A percentile compares a stretch with the other conserved stretches of the same genome.
phyloP scores from a whole-genome alignment of 2,329 filamentous ascomycete species.

The Fusarium sp. region DNA sequence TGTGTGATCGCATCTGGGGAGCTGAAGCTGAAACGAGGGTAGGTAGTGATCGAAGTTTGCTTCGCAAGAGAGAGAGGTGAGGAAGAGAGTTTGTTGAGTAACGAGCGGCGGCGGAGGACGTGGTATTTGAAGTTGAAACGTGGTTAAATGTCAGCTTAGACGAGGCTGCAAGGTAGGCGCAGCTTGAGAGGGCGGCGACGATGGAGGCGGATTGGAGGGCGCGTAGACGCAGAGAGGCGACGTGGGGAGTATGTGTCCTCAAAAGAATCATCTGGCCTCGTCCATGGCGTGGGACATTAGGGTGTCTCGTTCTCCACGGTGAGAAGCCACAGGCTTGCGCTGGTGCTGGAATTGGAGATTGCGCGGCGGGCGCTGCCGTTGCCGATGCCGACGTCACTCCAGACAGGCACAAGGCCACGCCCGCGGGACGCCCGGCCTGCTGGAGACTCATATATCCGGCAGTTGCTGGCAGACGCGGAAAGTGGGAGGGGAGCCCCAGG shows the following conservation, averaged over 20 bases:
- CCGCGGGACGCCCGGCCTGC: constrained; percentile 47
- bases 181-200: constrained; percentile 40
- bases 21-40: constrained; percentile 47
- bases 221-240: constrained; percentile 39
- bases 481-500: constrained; percentile 26
- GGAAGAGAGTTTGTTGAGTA: constrained; percentile 36
- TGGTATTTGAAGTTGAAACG: constrained; percentile 31
- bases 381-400: constrained; percentile 44
- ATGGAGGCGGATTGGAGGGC: constrained; percentile 39
- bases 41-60: constrained; percentile 32
- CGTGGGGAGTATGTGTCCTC: constrained; percentile 38
- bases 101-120: constrained; percentile 17
- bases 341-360: constrained; percentile 13
- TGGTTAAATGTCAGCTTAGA: constrained; percentile 32
- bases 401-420: constrained; percentile 44
- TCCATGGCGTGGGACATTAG: constrained; percentile 37
- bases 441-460: constrained; percentile 49
- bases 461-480: constrained; percentile 29
- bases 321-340: constrained; percentile 20
- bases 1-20: constrained; percentile 49
- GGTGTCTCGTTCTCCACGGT: constrained; percentile 35
- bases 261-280: constrained; percentile 42
- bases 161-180: constrained; percentile 40
- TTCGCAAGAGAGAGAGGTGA: constrained; percentile 39
- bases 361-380: constrained; percentile 33